Percentiles rank a stretch among this genome's conserved stretches.
These are phyloP conservation scores for Tetradesmus lagerheimii DNA, from an alignment of 139 green algal species.

Conservation along the genomic window DNA sequence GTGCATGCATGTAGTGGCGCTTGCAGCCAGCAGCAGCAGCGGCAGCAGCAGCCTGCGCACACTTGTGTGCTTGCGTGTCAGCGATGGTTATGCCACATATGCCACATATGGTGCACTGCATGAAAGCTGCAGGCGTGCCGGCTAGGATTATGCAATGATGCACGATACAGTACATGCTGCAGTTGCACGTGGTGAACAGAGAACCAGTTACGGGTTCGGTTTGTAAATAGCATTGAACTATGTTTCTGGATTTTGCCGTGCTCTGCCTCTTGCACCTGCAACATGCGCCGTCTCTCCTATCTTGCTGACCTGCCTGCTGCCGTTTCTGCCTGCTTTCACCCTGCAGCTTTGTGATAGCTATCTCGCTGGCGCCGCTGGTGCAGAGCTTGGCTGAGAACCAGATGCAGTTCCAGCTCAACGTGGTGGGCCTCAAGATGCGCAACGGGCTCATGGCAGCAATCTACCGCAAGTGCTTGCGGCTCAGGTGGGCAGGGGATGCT, in stretches of 20 bases:
- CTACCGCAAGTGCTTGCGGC: slow-evolving; percentile 88
- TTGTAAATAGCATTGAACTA: too few relatives aligned
- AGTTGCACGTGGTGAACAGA: too few relatives aligned
- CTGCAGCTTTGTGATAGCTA: slow-evolving; percentile 44
- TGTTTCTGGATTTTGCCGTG: too few relatives aligned
- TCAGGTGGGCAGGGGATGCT: slow-evolving; percentile 57
- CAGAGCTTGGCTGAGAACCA: slow-evolving; percentile 69
- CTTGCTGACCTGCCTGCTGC: not conserved
- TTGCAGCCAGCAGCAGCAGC: not conserved
- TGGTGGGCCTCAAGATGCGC: slow-evolving; percentile 68
- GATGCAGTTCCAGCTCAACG: slow-evolving; percentile 63
- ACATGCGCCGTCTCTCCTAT: too few relatives aligned
- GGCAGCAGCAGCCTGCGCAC: not conserved
- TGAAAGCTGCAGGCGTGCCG: not conserved
- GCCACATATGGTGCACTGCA: not conserved
- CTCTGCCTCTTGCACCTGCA: too few relatives aligned
- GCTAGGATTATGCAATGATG: too few relatives aligned
- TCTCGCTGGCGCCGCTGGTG: slow-evolving; percentile 74
- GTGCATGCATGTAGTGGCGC: not conserved
- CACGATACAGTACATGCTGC: too few relatives aligned
- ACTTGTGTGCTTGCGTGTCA: not conserved
- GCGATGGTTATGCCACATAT: too few relatives aligned
- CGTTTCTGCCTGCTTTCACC: not conserved
- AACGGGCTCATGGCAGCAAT: slow-evolving; percentile 88
- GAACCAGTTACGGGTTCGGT: too few relatives aligned